Conservation (phyloP, 305 asterid species). For the Fraxinus baroniana region DNA sequence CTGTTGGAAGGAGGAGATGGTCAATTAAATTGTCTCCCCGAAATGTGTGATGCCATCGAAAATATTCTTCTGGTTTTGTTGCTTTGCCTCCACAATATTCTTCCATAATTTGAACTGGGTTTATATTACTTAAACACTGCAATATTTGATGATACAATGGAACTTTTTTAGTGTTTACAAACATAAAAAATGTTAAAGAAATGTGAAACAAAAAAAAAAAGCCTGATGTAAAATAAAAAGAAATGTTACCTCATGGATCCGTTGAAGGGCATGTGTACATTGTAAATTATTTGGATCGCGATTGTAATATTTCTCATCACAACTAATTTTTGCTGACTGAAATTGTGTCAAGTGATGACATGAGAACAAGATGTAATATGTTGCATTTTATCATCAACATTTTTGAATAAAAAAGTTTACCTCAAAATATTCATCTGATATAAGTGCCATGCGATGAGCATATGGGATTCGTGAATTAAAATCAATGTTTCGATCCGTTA, state of each 20-base stretch:
- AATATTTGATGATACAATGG: neutral
- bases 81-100: neutral
- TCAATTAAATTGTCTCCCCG: neutral
- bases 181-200: neutral
- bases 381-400: neutral
- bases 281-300: conserved; percentile 11
- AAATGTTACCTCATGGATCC: neutral
- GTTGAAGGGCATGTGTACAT: neutral
- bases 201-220: neutral
- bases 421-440: conserved; percentile 33
- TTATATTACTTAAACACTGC: conserved; percentile 2
- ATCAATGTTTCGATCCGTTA: conserved; percentile 6
- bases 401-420: neutral
- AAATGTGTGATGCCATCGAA: neutral
- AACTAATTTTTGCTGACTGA: conserved; percentile 21
- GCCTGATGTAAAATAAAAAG: neutral
- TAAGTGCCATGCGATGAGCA: conserved; percentile 35
- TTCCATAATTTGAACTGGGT: neutral
- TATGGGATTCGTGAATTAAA: conserved; percentile 1
- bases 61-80: neutral
- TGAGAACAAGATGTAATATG: neutral
- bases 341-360: neutral
- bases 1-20: neutral
- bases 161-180: neutral
- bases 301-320: conserved; percentile 12